These are phyloP conservation scores for Chiua virens DNA, from an alignment of 768 basidiomycete genomes.

Conservation along the genomic window DNA sequence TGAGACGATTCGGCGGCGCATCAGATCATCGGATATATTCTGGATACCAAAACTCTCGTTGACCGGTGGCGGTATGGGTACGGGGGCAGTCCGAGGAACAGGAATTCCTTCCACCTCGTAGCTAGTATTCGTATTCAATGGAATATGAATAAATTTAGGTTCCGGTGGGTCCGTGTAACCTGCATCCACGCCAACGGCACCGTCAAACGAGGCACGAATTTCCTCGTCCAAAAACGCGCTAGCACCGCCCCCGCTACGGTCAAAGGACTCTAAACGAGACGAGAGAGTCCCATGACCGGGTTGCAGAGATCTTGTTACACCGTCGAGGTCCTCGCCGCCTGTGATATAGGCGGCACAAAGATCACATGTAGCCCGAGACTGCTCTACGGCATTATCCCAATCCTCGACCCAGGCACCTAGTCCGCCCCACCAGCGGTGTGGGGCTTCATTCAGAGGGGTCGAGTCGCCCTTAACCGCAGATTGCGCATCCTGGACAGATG, in stretches of 20 bases:
- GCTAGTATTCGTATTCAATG: not conserved
- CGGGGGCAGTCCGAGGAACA: constrained; percentile 3
- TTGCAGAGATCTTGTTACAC: not conserved
- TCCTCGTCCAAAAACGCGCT: constrained; percentile 19
- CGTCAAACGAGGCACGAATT: constrained; percentile 20
- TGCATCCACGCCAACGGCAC: not conserved
- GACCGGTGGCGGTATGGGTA: not conserved
- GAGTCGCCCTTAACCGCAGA: not conserved
- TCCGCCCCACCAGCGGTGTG: constrained; percentile 22
- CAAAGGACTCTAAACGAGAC: constrained; percentile 6
- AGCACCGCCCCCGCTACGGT: not conserved
- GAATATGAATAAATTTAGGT: not conserved
- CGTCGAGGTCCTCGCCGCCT: not conserved
- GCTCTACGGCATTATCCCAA: constrained; percentile 11
- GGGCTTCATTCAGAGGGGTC: constrained; percentile 18
- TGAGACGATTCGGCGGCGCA: not conserved
- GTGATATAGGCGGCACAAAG: not conserved
- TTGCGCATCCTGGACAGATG: not conserved
- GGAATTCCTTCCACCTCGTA: constrained; percentile 4
- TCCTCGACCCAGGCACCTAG: constrained; percentile 16
- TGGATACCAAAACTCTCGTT: not conserved
- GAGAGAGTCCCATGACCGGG: not conserved
- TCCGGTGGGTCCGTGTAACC: not conserved
- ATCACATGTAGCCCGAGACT: not conserved
- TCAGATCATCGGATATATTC: not conserved